Conservation (phyloP, 192 early-diverging fungal species). For the Funneliformis mosseae region DNA sequence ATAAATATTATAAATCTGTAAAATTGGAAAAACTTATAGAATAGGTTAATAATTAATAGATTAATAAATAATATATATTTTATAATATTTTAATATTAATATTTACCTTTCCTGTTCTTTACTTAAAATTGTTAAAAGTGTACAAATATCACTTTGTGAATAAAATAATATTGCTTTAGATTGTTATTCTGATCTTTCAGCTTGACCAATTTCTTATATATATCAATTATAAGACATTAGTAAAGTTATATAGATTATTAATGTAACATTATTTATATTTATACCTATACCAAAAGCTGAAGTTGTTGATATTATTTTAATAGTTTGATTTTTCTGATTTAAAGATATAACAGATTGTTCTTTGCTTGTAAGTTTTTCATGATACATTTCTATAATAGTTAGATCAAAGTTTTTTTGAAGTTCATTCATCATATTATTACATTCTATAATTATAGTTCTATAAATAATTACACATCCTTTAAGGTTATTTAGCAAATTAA, state of each 20-base stretch:
- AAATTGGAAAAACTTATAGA: background rate
- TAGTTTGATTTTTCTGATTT: background rate
- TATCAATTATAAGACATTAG: background rate
- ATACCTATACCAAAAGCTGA: background rate
- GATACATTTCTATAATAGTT: background rate
- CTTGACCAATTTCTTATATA: background rate
- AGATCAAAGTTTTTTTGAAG: constrained; percentile 9
- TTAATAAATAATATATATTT: too few relatives aligned
- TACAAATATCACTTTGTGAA: background rate
- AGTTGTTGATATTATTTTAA: constrained; percentile 16
- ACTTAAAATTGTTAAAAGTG: constrained; percentile 3
- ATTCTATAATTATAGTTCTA: background rate
- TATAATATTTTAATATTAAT: background rate
- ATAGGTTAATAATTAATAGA: background rate
- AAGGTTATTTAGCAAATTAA: constrained; percentile 2
- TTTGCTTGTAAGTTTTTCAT: background rate
- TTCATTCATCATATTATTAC: background rate
- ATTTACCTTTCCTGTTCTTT: background rate
- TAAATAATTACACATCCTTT: background rate
- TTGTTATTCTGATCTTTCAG: background rate
- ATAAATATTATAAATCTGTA: too few relatives aligned
- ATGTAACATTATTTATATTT: background rate
- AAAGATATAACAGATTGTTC: constrained; percentile 9
- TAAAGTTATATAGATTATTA: background rate
- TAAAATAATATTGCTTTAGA: constrained; percentile 1